These are phyloP conservation scores for Athelia psychrophila DNA, from an alignment of 1,284 basidiomycete species.

Conservation along the genomic window DNA sequence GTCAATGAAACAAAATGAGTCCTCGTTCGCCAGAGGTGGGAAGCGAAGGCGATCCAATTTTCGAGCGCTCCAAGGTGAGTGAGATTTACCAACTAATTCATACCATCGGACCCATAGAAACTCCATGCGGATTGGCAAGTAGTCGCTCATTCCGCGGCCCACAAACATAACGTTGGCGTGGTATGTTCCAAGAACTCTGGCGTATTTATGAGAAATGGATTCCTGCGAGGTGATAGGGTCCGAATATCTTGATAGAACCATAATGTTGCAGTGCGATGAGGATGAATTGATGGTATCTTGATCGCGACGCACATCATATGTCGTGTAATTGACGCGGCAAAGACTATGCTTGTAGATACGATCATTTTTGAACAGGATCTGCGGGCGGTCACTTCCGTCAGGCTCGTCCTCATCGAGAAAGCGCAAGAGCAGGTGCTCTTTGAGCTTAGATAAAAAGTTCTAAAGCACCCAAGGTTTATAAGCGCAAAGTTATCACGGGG, in stretches of 20 bases:
- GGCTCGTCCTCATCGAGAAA: conserved; percentile 6
- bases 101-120: conserved; percentile 30
- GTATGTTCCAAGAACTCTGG: neutral
- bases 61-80: neutral
- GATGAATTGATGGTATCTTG: conserved; percentile 38
- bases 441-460: conserved; percentile 8
- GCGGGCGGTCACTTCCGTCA: conserved; percentile 4
- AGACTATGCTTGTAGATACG: conserved; percentile 28
- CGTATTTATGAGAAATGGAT: conserved; percentile 2
- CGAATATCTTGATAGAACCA: conserved; percentile 26
- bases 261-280: conserved; percentile 28
- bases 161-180: neutral
- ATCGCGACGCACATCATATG: conserved; percentile 35
- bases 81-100: neutral
- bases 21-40: conserved; percentile 2
- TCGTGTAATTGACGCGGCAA: conserved; percentile 40
- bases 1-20: conserved; percentile 13
- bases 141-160: neutral
- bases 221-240: conserved; percentile 2
- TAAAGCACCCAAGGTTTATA: neutral
- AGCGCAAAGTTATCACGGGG: neutral
- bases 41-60: conserved; percentile 8
- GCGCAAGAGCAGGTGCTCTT: conserved; percentile 5
- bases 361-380: conserved; percentile 21
- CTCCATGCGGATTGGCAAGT: conserved; percentile 15